Base-by-base conservation (phyloP, 768 basidiomycete species). In the Rhodotorula sphaerocarpa region DNA sequence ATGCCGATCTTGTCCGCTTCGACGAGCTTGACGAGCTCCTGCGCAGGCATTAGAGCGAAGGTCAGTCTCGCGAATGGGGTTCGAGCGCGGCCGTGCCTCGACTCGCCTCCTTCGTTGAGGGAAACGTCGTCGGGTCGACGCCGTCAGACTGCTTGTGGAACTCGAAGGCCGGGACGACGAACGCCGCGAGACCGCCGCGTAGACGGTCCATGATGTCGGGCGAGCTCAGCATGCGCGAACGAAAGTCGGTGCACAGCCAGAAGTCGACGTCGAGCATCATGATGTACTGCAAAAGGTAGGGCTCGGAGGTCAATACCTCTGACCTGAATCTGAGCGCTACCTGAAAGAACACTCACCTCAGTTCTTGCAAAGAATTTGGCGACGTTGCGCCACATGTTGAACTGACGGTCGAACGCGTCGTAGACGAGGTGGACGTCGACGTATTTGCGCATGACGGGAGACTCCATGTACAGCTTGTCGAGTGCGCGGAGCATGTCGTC, bases 201-300 rank as follows among this genome's bases (percentile, higher is more conserved):
- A 90, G 76, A 68, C 79, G 79, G 33, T 75, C 73, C 71, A 79
- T 77, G 47, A 79, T 71, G 47, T 75, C 77, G 28, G 61, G 53
- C 5, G 78, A 78, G 16, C 76, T 76, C 55, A 79, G 80, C 65
- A 88, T 76, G 14, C 81, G 78, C 33, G 75, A 73, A 60, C 86
- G 80, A 74, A 89, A 87, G 76, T 88, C 83, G 50, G 90, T 90
- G 74, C 88, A 89, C 16, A 87, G 75, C 36, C 81, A 84, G 74
- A 92, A 90, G 74, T 91, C 89, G 64, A 91, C 85, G 73, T 92
- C 90, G 55, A 91, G 83, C 84, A 90, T 86, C 84, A 91, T 86
- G 60, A 90, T 82, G 69, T 82, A 88, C 66, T 67, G 46, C 47
- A 1, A 12, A 28, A 6, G 44, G n/a, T 53, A 3, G 11, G 21